A percentile compares a stretch with the other conserved stretches of the same genome.
These are phyloP conservation scores for Oxyria digyna DNA, from an alignment of 148 eudicot genomes.

Conservation along the genomic window DNA sequence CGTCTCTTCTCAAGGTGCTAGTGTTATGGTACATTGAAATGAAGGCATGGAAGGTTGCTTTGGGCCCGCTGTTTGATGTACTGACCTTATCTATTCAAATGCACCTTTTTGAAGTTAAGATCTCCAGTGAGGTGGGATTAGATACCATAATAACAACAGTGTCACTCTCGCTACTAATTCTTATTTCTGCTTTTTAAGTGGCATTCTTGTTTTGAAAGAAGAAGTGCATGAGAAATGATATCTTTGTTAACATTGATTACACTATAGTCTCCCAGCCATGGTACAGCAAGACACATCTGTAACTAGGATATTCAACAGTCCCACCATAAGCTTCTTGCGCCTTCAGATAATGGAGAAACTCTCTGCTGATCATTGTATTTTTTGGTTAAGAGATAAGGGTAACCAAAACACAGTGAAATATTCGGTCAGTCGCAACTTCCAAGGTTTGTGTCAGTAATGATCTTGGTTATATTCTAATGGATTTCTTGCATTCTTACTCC, in stretches of 20 bases:
- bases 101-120: background rate
- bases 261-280: background rate
- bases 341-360: no score
- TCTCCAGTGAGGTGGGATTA: background rate
- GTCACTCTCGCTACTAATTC: background rate
- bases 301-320: background rate
- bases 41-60: no score
- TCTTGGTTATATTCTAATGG: no score
- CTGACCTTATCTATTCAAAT: background rate
- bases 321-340: background rate
- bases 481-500: background rate
- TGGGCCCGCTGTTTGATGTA: no score
- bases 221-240: background rate
- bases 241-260: background rate
- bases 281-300: background rate
- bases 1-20: background rate
- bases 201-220: background rate
- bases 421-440: background rate
- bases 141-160: background rate
- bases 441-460: background rate
- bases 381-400: background rate
- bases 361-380: background rate
- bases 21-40: no score
- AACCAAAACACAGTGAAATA: background rate
- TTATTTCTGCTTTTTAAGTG: background rate